Base-by-base conservation (phyloP, 768 basidiomycete genomes). In the Boletus fagicola region DNA sequence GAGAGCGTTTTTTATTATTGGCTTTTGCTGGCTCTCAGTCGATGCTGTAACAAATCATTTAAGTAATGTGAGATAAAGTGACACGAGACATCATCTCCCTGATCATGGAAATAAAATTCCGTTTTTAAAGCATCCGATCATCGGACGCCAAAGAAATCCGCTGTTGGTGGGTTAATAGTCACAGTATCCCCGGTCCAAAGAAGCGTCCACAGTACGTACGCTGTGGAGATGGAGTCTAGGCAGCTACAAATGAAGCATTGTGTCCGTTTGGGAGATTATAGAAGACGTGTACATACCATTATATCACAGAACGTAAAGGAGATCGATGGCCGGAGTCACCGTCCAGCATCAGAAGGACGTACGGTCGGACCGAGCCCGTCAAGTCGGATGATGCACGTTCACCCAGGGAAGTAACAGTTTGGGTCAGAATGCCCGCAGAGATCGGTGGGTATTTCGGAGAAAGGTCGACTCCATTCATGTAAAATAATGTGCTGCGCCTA, bases 1-100 rank as follows among this genome's bases (percentile, higher is more conserved):
- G 59, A 44, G 15, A 47, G 38, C 42, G 2, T 36, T 30, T 56
- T 58, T 53, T 59, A 30, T 62, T 50, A 35, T 53, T 26, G 47
- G 50, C 31, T 24, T 50, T 57, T 44, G 12, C 28, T 57, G 36
- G 30, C 54, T 38, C 60, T 55, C 50, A 49, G 36, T 54, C 4
- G 36, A 60, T 68, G 64, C 47, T 64, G 61, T 67, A 67, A 67
- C 38, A 24, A 18, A 44, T 51, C 49, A 43, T 53, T 68, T 48
- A 42, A n/a, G n/a, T n/a, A n/a, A 64, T 56, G n/a, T 56, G 38
- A 53, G 67, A 68, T 66, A 68, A 51, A 58, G 64, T 59, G 55
- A 55, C 12, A 61, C 40, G 50, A 43, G 54, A 40, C 20, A 40
- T 30, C 43, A 59, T 56, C 53, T 58, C 43, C 49, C 51, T 50